Base-by-base conservation (phyloP, 1,284 basidiomycete genomes). In the Cerrena zonata region DNA sequence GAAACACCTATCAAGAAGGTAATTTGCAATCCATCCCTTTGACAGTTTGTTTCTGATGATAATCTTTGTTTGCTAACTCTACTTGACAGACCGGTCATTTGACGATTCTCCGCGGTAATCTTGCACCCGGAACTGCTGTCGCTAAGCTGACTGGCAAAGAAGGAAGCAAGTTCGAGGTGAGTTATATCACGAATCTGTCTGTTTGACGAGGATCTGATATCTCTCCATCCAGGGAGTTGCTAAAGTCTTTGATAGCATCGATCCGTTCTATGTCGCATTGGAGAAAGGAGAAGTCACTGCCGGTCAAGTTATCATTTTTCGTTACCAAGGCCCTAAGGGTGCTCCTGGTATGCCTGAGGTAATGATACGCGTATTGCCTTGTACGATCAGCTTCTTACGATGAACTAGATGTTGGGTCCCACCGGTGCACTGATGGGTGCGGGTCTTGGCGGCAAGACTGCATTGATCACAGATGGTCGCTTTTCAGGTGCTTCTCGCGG, bases 121-220 rank as follows among this genome's bases (percentile, higher is more conserved):
- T 99, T 44, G 89, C 91, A 1, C 94, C 94, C 3, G 92, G 82
- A 39, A 88, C 89, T 4, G 91, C 94, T 34, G 94, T 99, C 11
- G 91, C 93, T 47, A 99, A 99, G 72, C 77, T 98, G 56, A 98
- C 95, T 10, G 94, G 95, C 21, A 96, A 97, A 69, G 95, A 99
- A 70, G 95, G 95, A 3, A 68, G 86, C 45, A 76, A 74, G 36
- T 99, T 99, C 65, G 84, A 90, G 74, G 89, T 87, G 47, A 54
- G 73, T 47, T 45, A 34, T 15, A 34, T 34, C 7, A 15, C 30
- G 30, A 15, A 34, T 34, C 7, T 34, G 7, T 15, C 15, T 7
- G 7, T 7, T 34, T 34, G 7, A 15, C 15, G 30, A 34, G 15
- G 7, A 34, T 41, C 41, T 40, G 40, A 53, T 21, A 21, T 39